These are phyloP conservation scores for Exophiala calicioides DNA, from an alignment of 2,329 filamentous ascomycete genomes.

Conservation along the genomic window DNA sequence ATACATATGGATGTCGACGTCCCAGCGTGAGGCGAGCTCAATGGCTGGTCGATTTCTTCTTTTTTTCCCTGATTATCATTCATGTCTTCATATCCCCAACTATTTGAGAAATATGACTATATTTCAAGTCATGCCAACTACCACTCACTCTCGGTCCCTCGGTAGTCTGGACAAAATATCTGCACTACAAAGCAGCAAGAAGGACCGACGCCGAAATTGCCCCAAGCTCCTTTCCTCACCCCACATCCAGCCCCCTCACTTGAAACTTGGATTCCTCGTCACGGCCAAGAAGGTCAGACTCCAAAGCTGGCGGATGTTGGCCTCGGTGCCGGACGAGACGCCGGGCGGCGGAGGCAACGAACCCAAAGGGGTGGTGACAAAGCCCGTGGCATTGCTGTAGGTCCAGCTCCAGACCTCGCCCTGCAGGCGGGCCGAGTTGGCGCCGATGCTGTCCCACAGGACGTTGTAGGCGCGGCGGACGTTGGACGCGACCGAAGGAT, in stretches of 20 bases:
- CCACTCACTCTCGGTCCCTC: no score
- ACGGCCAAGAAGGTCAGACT: slow-evolving; percentile 61
- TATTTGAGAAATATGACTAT: no score
- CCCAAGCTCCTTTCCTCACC: background rate
- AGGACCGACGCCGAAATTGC: no score
- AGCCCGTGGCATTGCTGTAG: slow-evolving; percentile 49
- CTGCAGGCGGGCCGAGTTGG: slow-evolving; percentile 54
- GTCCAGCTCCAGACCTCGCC: slow-evolving; percentile 66
- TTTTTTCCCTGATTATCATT: no score
- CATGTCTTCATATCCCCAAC: no score
- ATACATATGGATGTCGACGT: no score
- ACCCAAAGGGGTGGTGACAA: slow-evolving; percentile 54
- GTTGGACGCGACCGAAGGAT: slow-evolving; percentile 47
- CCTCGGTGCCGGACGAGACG: slow-evolving; percentile 45
- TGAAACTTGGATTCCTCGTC: slow-evolving; percentile 38
- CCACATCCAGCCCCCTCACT: background rate
- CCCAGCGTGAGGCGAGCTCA: no score
- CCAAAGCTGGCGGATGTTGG: slow-evolving; percentile 60
- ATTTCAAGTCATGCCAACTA: no score
- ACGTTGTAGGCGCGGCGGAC: slow-evolving; percentile 57
- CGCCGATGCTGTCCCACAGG: slow-evolving; percentile 63
- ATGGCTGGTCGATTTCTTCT: no score
- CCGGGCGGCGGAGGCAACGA: slow-evolving; percentile 52
- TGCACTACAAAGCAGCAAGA: no score
- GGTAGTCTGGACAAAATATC: no score